A percentile compares a stretch with the other conserved stretches of the same genome.
These are phyloP conservation scores for Mucor saturninus DNA, from an alignment of 371 early-diverging fungal species.

Conservation along the genomic window DNA sequence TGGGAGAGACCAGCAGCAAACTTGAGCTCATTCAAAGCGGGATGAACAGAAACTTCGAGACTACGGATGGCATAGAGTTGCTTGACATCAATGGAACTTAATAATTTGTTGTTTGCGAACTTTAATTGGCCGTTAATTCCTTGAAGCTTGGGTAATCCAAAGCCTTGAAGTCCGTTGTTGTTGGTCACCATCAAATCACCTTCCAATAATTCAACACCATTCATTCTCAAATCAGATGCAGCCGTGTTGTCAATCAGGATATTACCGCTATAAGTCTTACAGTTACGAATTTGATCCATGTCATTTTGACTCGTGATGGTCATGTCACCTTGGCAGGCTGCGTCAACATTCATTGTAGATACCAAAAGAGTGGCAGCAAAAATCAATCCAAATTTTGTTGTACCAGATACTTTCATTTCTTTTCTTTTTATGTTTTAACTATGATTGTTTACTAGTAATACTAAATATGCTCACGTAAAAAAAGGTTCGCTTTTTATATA, in stretches of 20 bases:
- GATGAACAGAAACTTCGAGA: constrained; percentile 49
- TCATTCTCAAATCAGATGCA: constrained; percentile 25
- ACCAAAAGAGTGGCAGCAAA: constrained; percentile 15
- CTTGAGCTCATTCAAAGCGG: constrained; percentile 45
- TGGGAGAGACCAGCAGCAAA: constrained; percentile 45
- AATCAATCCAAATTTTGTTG: constrained; percentile 13
- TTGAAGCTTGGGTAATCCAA: constrained; percentile 47
- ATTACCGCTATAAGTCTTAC: constrained; percentile 48
- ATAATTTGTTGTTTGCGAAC: constrained; percentile 48
- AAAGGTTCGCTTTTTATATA: not conserved
- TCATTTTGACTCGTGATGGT: constrained; percentile 44
- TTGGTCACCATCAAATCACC: constrained; percentile 52
- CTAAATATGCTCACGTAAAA: not conserved
- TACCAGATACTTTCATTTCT: constrained; percentile 9
- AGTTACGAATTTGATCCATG: constrained; percentile 41
- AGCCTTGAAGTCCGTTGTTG: constrained; percentile 38
- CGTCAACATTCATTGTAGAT: constrained; percentile 5
- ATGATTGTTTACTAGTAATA: no score
- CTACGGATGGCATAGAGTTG: constrained; percentile 36
- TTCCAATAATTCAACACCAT: constrained; percentile 39
- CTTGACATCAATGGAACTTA: constrained; percentile 36
- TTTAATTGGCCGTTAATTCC: constrained; percentile 47
- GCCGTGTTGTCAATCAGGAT: constrained; percentile 39
- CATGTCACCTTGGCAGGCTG: constrained; percentile 35
- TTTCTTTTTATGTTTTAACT: not conserved